Evolutionary conservation across 2,329 filamentous ascomycete species (phyloP).

Genomic region (Fusarium nanum): DNA sequence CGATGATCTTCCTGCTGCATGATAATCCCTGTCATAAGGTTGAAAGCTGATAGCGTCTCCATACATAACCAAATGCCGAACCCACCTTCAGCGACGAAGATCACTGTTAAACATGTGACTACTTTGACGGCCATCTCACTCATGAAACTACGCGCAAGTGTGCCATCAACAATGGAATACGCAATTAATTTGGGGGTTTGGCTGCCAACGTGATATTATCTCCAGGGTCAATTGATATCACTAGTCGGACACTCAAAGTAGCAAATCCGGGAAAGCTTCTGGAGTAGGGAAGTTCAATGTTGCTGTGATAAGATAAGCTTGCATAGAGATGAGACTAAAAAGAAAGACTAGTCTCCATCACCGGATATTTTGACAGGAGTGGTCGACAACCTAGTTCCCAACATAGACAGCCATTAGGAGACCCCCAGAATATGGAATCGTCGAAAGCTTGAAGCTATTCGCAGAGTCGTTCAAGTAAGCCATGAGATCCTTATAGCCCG

Average conservation of each 20-base stretch:
- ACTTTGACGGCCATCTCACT: not conserved
- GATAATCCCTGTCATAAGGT: constrained; percentile 4
- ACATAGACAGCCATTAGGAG: constrained; percentile 44
- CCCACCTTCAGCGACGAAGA: not conserved
- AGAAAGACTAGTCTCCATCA: not conserved
- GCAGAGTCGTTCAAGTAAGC: constrained; percentile 57
- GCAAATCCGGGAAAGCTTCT: not conserved
- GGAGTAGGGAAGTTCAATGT: not conserved
- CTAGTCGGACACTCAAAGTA: not conserved
- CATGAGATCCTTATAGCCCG: constrained; percentile 61
- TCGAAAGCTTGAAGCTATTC: constrained; percentile 60
- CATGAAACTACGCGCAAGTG: not conserved
- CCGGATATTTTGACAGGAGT: too few species aligned
- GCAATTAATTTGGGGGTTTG: not conserved
- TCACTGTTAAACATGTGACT: not conserved
- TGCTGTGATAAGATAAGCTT: not conserved
- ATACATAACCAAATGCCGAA: not conserved
- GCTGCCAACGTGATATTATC: not conserved
- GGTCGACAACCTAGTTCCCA: not conserved
- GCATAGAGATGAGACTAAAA: not conserved
- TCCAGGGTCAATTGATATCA: not conserved
- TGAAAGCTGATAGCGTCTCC: not conserved
- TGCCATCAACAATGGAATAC: not conserved
- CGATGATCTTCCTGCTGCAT: constrained; percentile 18
- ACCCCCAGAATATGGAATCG: constrained; percentile 48